These are phyloP conservation scores for Botrytis aclada DNA, from an alignment of 2,329 filamentous ascomycete species.

Conservation along the genomic window DNA sequence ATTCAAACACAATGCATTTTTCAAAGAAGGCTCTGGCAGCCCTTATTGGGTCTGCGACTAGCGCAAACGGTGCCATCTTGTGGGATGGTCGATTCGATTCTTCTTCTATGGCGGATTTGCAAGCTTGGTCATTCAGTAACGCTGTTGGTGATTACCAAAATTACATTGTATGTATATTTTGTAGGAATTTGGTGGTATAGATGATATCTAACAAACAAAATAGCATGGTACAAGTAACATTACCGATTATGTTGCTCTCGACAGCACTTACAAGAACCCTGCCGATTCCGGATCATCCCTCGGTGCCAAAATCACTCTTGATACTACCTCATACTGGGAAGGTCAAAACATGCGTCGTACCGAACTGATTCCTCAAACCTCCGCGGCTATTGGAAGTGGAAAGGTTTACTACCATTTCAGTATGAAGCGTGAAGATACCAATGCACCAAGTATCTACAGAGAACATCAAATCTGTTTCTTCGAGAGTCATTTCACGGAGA, in stretches of 20 bases:
- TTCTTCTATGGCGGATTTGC: conserved; percentile 52
- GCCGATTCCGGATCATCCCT: conserved; percentile 58
- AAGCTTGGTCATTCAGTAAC: conserved; percentile 64
- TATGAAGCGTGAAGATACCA: conserved; percentile 56
- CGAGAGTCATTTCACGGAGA: conserved; percentile 71
- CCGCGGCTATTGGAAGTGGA: conserved; percentile 60
- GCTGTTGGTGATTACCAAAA: conserved; percentile 70
- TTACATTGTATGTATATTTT: conserved; percentile 52
- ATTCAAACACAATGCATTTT: conserved; percentile 28
- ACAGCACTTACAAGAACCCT: conserved; percentile 48
- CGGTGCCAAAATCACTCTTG: conserved; percentile 67
- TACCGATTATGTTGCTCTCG: conserved; percentile 44
- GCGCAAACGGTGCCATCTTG: conserved; percentile 47
- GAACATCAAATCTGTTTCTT: conserved; percentile 66
- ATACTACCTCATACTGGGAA: conserved; percentile 65
- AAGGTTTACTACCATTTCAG: conserved; percentile 72
- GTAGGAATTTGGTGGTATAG: not conserved
- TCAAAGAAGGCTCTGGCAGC: conserved; percentile 26
- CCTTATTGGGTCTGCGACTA: conserved; percentile 34
- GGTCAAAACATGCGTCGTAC: conserved; percentile 69
- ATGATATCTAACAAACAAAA: conserved; percentile 13
- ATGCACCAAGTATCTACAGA: conserved; percentile 57
- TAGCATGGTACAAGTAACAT: conserved; percentile 53
- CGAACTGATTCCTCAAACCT: conserved; percentile 70
- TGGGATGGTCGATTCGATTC: conserved; percentile 69